Evolutionary conservation across 371 early-diverging fungal species (phyloP).

Genomic region (Nematocida homosporus): DNA sequence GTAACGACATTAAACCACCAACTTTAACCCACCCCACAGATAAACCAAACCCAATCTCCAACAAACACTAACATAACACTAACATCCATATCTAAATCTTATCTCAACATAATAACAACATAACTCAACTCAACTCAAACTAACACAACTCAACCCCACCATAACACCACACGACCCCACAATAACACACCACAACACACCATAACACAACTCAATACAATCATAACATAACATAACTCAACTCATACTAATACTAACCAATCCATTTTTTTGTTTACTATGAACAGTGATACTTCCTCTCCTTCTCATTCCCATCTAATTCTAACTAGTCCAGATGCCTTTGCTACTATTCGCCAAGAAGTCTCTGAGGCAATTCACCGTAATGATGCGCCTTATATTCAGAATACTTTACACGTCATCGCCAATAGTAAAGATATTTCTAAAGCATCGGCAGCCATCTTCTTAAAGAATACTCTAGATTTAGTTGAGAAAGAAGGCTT

Average conservation of each 20-base stretch:
- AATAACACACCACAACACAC: not conserved
- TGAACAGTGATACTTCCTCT: constrained; percentile 17
- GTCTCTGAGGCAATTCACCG: not conserved
- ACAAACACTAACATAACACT: not conserved
- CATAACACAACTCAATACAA: not conserved
- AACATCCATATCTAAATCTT: not conserved
- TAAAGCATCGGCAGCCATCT: constrained; percentile 35
- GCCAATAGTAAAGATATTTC: constrained; percentile 34
- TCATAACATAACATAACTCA: not conserved
- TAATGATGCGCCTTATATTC: constrained; percentile 1
- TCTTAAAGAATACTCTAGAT: constrained; percentile 37
- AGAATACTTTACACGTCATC: constrained; percentile 18
- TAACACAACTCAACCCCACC: not conserved
- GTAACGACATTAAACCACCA: too few species aligned
- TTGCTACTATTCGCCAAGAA: not conserved
- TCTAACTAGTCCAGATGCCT: not conserved
- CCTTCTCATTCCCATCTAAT: not conserved
- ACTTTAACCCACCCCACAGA: too few species aligned
- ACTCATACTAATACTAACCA: not conserved
- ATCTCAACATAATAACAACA: not conserved
- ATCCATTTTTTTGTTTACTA: constrained; percentile 43
- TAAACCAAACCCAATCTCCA: not conserved
- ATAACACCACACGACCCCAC: not conserved
- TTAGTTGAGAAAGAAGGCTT: constrained; percentile 13
- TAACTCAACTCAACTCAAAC: not conserved